Evolutionary conservation across 2,329 filamentous ascomycete species (phyloP), one percentile per base, ranked within the genome.

Genomic region (Nannizziopsis barbatae): DNA sequence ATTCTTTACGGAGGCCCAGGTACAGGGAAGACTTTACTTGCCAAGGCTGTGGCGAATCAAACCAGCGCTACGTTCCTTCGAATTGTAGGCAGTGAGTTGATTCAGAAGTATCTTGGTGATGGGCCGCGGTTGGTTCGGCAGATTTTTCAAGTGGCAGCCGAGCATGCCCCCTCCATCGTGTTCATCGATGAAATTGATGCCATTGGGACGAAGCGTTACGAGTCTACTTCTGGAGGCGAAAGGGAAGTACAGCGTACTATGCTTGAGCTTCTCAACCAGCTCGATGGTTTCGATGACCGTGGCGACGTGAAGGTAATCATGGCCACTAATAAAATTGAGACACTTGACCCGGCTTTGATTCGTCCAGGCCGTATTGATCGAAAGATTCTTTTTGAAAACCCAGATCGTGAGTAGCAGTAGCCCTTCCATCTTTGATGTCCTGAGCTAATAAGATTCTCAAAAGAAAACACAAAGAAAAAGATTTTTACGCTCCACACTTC

Each of bases 261-360:
- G 92, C 73, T 98, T 68, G 92, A 98, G 64, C 79, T 98, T 47
- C 81, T 98, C 37, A 98, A 98, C 70, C 92, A 98, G 72, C 81
- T 98, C 7, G 92, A 98, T 65, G 92, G 92, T 60, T 98, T 98
- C 71, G 92, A 98, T 64, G 93, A 98, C 68, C 86, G 92, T 52
- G 93, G 92, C 58, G 92, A 98, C 64, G 90, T 98, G 69, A 98
- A 98, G 75, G 92, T 98, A 53, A 90, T 98, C 67, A 96, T 98
- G 89, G 93, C 92, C 10, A 98, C 92, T 57, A 98, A 98, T 81
- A 98, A 98, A 79, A 98, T 98, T 58, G 93, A 98, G 58, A 94
- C 87, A 3, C 76, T 98, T 22, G 93, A 98, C 63, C 92, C 92
- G 48, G 92, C 92, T 14, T 75, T 98, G 58, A 98, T 98, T 63